Base-by-base conservation (phyloP, 345 rosid species). In the Clarkia xantiana region DNA sequence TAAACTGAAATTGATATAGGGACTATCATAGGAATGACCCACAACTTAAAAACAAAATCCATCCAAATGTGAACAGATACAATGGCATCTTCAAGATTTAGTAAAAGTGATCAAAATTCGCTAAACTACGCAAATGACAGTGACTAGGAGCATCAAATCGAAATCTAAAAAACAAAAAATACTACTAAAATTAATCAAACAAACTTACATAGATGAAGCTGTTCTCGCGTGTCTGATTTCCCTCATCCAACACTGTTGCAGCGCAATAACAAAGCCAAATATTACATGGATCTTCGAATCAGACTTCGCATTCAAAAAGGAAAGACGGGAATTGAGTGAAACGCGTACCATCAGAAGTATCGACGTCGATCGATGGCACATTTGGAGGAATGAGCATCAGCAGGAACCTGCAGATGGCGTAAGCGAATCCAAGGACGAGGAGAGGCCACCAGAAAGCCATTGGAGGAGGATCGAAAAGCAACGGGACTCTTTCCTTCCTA, bases 361-460 rank as follows among this genome's bases (percentile, higher is more conserved):
- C 98, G 53, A 91, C 95, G 51, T 86, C 95, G 56, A 91, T 84
- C 45, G 96, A 86, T 51, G 95, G 94, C 60, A 91, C 95, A 57
- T 76, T 86, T 23, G 79, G 81, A 61, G 96, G 96, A 64, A 91
- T 78, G 52, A 91, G 95, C 81, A 84, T 78, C 29, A 86, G 55
- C 44, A 86, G 72, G 74, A 91, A 84, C 52, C 79, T 75, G 46
- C 96, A 86, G 79, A 86, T 78, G 76, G 75, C 90, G 71, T 82
- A 91, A 44, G 98, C 98, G 52, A 80, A 66, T 19, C 76, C 89
- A 59, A 86, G 73, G 44, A 86, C 96, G 55, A 80, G 76, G 65
- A 86, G 48, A 14, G 94, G 82, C 94, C 96, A 86, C 98, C 85
- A 86, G 64, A 91, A 76, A 53, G 84, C 60, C 66, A 62, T 62